Evolutionary conservation across 2,329 filamentous ascomycete species (phyloP), one percentile per base, ranked within the genome.

Genomic region (Ophiostoma sp.): DNA sequence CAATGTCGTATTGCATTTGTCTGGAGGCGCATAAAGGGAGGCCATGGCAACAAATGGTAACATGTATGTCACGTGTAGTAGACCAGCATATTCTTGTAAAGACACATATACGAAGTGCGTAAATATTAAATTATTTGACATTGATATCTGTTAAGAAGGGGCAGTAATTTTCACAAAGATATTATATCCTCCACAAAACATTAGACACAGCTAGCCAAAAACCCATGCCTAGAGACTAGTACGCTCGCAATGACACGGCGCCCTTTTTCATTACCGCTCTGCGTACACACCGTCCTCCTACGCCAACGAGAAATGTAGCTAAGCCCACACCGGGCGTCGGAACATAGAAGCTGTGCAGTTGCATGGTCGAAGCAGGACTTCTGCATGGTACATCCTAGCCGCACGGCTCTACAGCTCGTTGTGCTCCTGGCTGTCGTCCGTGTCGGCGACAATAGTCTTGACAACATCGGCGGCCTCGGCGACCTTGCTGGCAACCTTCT

Each of bases 341-440:
- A 28, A 28, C 12, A 28, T 55, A 12, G 50, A 25, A 15, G 22
- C 50, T 15, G n/a, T 4, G 22, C 36, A 4, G n/a, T n/a, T 25
- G 36, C n/a, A 36, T 17, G 57, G 31, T n/a, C 19, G 31, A 12
- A 11, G 31, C 11, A n/a, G 28, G 31, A 28, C 22, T n/a, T n/a
- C n/a, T 28, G n/a, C n/a, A 7, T 39, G 48, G 45, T 11, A 28
- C 19, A 7, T 55, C 50, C 22, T n/a, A 31, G 25, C 28, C 36
- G 12, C 39, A 28, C 36, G 25, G 22, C 22, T 12, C 39, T 76
- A 90, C 77, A 91, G 84, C 81, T 91, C 89, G 78, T 89, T 87
- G 82, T 90, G 88, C 78, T 87, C 87, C 79, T 88, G 84, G 74
- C 78, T 78, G 75, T 87, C 87, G 78, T 90, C 88, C 52, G 85